Evolutionary conservation across 129 eudicot species (phyloP).

Genomic region (Oenanthe sinensis): DNA sequence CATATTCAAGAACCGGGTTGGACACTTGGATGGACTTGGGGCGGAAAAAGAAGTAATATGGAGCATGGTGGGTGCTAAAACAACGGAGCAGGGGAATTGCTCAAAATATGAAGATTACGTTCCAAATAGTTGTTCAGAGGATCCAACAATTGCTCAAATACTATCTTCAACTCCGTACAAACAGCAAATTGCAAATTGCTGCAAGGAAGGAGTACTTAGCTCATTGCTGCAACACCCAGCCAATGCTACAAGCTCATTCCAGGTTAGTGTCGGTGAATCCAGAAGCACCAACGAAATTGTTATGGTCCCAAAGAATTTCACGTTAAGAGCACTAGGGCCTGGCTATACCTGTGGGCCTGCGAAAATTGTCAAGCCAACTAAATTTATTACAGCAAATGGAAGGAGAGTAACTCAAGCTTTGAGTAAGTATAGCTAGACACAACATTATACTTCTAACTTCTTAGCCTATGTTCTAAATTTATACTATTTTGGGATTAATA

Average conservation of each 20-base stretch:
- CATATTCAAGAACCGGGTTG: constrained; percentile 91
- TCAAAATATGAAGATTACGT: constrained; percentile 50
- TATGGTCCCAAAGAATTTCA: constrained; percentile 68
- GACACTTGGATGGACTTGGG: constrained; percentile 93
- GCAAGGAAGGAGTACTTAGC: constrained; percentile 76
- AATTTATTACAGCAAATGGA: constrained; percentile 52
- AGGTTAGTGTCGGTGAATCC: constrained; percentile 73
- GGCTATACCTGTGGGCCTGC: constrained; percentile 95
- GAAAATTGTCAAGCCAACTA: constrained; percentile 54
- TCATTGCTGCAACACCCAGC: constrained; percentile 77
- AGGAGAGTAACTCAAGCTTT: constrained; percentile 76
- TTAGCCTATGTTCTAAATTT: no score
- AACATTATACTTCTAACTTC: no score
- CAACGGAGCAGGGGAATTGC: constrained; percentile 92
- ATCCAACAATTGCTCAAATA: constrained; percentile 71
- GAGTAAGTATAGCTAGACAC: constrained; percentile 53
- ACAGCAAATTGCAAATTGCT: constrained; percentile 81
- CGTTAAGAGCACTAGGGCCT: constrained; percentile 74
- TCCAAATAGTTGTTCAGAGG: constrained; percentile 78
- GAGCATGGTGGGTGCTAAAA: constrained; percentile 74
- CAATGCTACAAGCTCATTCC: constrained; percentile 69
- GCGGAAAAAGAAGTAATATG: constrained; percentile 85
- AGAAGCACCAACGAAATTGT: constrained; percentile 80
- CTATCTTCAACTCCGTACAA: constrained; percentile 84
- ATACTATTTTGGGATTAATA: no score